These are phyloP conservation scores for Pyricularia sp. DNA, from an alignment of 2,329 filamentous ascomycete species.

Conservation along the genomic window DNA sequence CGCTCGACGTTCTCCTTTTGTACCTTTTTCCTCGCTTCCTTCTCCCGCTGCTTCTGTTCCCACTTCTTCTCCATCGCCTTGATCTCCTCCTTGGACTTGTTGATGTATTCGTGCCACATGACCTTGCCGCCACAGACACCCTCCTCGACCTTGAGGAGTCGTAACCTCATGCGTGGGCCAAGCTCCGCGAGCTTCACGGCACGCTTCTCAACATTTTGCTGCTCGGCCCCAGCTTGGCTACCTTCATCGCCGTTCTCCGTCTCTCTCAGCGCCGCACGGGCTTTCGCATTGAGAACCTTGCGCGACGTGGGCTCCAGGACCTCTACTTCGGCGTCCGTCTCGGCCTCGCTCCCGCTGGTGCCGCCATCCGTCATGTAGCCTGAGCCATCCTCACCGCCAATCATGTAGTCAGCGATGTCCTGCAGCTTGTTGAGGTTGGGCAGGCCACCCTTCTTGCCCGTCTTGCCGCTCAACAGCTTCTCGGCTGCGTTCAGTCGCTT, in stretches of 20 bases:
- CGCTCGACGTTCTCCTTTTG: slow-evolving; percentile 87
- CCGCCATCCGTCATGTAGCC: slow-evolving; percentile 75
- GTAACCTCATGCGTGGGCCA: slow-evolving; percentile 79
- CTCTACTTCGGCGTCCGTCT: slow-evolving; percentile 94
- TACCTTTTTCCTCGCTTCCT: slow-evolving; percentile 69
- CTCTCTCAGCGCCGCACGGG: slow-evolving; percentile 34
- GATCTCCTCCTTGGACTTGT: slow-evolving; percentile 72
- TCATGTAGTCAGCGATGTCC: slow-evolving; percentile 91
- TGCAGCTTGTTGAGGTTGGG: slow-evolving; percentile 86
- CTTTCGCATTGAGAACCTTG: slow-evolving; percentile 45
- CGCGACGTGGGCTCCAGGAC: slow-evolving; percentile 57
- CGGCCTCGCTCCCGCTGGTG: slow-evolving; percentile 80
- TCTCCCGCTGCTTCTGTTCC: slow-evolving; percentile 64
- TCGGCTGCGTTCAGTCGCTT: slow-evolving; percentile 79
- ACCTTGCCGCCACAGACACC: slow-evolving; percentile 82
- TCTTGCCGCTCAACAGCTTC: slow-evolving; percentile 55
- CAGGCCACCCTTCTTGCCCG: slow-evolving; percentile 59
- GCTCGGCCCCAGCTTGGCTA: slow-evolving; percentile 21
- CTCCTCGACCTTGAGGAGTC: slow-evolving; percentile 93
- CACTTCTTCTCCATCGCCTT: slow-evolving; percentile 74
- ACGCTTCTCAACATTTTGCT: slow-evolving; percentile 63
- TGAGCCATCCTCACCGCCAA: slow-evolving; percentile 65
- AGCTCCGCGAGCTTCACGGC: slow-evolving; percentile 89
- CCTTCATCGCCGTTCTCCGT: slow-evolving; percentile 36
- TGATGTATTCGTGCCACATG: slow-evolving; percentile 95